Base-by-base conservation (phyloP, 2,329 filamentous ascomycete species). In the Cordyceps pruinosa region DNA sequence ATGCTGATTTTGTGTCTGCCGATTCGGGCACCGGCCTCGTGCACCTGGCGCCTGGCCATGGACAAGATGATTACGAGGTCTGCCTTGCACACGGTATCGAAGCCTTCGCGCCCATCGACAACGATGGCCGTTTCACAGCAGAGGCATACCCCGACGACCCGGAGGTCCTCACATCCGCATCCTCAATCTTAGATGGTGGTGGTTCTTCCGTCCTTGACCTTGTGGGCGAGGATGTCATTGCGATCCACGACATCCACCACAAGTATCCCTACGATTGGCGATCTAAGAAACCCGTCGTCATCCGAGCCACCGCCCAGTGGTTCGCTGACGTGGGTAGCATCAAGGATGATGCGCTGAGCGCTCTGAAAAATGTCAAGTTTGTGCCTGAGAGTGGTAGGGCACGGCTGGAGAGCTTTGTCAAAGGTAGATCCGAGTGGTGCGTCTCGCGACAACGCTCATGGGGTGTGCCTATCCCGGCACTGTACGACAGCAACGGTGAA, bases 251-350 rank as follows among this genome's bases (percentile, higher is more conserved):
- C 57, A 87, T 93, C 68, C 80, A 79, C 53, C 94, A 99, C 77
- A 97, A 96, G 71, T 97, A 97, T 69, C 94, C 94, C 0, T 96
- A 97, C 64, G 94, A 99, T 72, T 99, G 94, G 94, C 83, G 94
- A 55, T 96, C 93, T 0, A 99, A 97, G 72, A 80, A 88, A 63
- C 94, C 94, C 1, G 86, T 99, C 50, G 90, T 99, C 59, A 84
- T 95, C 34, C 79, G 94, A 62, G 93, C 94, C 4, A 99, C 95
- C 0, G 90, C 92, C 37, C 94, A 99, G 72, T 99, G 94, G 94
- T 99, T 99, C 68, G 91, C 94, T 12, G 90, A 97, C 70, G 90
- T 97, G 2, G 90, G 81, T 15, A 83, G 80, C 51, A 93, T 97
- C 70, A 95, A 95, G 65, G 76, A 82, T 1, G 77, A 82, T 32